phyloP scores from a whole-genome alignment of 352 stramenopile genomes.

The Globisporangium acanthophoron region DNA sequence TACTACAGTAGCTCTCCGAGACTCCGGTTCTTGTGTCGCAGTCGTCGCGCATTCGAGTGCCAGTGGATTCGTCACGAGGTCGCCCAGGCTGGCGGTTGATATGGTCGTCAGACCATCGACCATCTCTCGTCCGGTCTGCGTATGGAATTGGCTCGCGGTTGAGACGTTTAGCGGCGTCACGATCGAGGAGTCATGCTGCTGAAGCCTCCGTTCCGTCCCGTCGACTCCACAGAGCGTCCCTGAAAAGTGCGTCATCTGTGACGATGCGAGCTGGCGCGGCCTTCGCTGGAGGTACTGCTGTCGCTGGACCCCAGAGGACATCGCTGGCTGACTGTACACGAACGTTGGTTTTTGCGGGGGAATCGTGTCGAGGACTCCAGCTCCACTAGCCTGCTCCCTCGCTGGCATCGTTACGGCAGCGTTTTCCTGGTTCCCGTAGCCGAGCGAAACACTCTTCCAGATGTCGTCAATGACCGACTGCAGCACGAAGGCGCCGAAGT shows the following conservation, averaged over 20 bases:
- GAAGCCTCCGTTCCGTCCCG: conserved; percentile 23
- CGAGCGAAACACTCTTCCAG: conserved; percentile 68
- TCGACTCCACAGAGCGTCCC: conserved; percentile 22
- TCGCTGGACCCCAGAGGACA: no score
- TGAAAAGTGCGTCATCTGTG: conserved; percentile 36
- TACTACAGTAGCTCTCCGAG: no score
- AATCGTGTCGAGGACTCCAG: no score
- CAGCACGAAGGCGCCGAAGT: conserved; percentile 67
- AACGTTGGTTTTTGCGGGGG: no score
- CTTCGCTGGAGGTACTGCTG: conserved; percentile 8
- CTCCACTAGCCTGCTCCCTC: neutral
- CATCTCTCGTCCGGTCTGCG: no score
- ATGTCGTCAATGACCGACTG: conserved; percentile 53
- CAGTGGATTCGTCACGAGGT: no score
- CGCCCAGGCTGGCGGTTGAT: no score
- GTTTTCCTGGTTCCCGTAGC: conserved; percentile 51
- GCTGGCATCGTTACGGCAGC: neutral
- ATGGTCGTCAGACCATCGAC: no score
- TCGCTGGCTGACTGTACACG: no score
- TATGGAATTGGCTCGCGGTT: conserved; percentile 4
- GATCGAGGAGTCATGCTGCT: conserved; percentile 24
- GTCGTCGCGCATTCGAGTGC: no score
- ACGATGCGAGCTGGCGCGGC: conserved; percentile 27
- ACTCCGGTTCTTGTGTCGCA: no score
- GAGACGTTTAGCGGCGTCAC: conserved; percentile 3